Evolutionary conservation across 805 yeast genomes (phyloP), one percentile per base, ranked within the genome.

Genomic region (Ogataea polymorpha): DNA sequence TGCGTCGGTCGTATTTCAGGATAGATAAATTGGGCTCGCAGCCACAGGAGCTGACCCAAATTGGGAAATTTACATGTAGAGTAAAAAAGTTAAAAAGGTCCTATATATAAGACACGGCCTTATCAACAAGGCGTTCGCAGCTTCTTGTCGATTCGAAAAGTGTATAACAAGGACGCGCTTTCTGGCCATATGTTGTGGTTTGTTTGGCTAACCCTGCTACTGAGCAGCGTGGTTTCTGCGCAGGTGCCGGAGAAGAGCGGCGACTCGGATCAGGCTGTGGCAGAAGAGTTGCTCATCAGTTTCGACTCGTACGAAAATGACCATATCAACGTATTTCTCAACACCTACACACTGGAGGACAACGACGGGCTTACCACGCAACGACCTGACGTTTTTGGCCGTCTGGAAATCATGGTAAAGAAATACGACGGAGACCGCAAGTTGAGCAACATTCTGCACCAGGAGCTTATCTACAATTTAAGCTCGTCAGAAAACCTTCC

Each of bases 361-460:
- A 9, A 28, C 20, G 23, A 23, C n/a, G 20, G 6, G 23, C 24
- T 25, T 9, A 6, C 12, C 2, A 5, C 29, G 9, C 15, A 14
- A 23, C 29, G 20, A 4, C 11, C 16, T 6, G 32, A 38, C 21
- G 26, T 32, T 8, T 25, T 42, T 11, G 37, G 47, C 11, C 37
- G 49, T 15, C 27, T 49, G 30, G 55, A 51, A 29, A 29, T 51
- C 23, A 41, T 51, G 45, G 47, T 49, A 20, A 49, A 50, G 27
- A 49, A 47, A 14, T 45, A 42, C 23, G 42, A 42, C 23, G 16
- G 31, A 5, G 35, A 37, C 6, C 40, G 44, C 21, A 13, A 23
- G 20, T 35, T 47, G 23, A 32, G 45, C 14, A 51, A 43, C 32
- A 49, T 51, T 11, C 23, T 47, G 9, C 47, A 49, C 29, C 55